Conservation (phyloP, 1,284 basidiomycete genomes). For the Polyporus tsugae region DNA sequence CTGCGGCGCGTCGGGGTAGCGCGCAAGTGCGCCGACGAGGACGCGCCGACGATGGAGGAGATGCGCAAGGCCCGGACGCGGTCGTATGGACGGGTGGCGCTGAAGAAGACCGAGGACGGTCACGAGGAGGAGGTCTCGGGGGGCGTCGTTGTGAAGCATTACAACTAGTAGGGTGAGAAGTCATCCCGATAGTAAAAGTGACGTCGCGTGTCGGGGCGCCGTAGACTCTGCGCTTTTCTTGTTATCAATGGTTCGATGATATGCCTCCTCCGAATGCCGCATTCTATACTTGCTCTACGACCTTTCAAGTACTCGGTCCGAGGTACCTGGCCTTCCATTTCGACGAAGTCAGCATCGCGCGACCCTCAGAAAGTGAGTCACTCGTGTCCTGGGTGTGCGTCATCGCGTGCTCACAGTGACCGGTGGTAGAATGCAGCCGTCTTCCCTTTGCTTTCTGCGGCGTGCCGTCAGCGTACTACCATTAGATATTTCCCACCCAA, state of each 20-base stretch:
- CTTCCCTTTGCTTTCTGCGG: background rate
- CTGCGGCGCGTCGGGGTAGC: conserved; percentile 46
- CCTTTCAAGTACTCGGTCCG: background rate
- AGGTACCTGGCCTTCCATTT: background rate
- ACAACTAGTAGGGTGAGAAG: conserved; percentile 45
- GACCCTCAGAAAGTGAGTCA: background rate
- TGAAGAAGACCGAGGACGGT: conserved; percentile 44
- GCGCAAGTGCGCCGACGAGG: conserved; percentile 41
- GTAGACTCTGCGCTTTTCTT: conserved; percentile 6
- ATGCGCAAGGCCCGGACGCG: conserved; percentile 46
- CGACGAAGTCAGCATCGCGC: background rate
- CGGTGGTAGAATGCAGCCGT: background rate
- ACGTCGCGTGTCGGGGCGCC: background rate
- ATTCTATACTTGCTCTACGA: background rate
- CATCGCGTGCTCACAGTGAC: background rate
- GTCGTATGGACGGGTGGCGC: conserved; percentile 43
- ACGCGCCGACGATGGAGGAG: conserved; percentile 47
- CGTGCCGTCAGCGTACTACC: background rate
- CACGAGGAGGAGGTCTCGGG: conserved; percentile 56
- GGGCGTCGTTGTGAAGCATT: conserved; percentile 59
- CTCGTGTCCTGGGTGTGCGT: background rate
- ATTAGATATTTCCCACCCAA: background rate
- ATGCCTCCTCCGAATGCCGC: background rate
- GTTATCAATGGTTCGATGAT: background rate
- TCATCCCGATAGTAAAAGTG: background rate